Evolutionary conservation across 768 basidiomycete genomes (phyloP).

Genomic region (Suillus spraguei): DNA sequence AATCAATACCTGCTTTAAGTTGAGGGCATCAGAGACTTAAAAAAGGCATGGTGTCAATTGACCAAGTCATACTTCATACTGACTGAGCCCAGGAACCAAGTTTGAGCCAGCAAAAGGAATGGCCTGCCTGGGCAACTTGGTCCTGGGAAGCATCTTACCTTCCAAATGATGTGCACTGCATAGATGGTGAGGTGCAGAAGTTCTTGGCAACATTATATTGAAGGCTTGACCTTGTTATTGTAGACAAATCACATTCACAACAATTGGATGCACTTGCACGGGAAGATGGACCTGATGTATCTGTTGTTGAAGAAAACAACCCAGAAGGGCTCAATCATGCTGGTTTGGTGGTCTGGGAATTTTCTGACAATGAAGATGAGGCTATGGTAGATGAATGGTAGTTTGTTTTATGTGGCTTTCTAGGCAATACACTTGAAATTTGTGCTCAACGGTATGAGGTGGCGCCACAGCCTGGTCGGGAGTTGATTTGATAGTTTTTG

Average conservation of each 20-base stretch:
- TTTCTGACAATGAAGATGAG: background rate
- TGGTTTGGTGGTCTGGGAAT: slow-evolving; percentile 9
- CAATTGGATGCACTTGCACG: background rate
- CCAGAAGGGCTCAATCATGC: background rate
- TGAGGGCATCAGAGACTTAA: too few relatives aligned
- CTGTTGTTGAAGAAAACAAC: background rate
- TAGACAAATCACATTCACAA: background rate
- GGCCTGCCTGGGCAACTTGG: too few relatives aligned
- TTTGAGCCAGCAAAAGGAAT: background rate
- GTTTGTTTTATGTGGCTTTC: background rate
- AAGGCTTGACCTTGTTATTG: background rate
- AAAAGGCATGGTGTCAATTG: too few relatives aligned
- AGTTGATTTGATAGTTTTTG: too few relatives aligned
- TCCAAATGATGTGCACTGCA: too few relatives aligned
- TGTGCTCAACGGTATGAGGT: background rate
- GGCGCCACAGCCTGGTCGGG: too few relatives aligned
- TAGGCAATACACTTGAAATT: background rate
- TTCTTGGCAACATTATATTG: background rate
- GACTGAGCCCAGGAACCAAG: too few relatives aligned
- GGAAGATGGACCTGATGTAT: background rate
- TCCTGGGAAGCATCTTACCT: too few relatives aligned
- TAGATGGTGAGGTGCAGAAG: too few relatives aligned
- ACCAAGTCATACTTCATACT: too few relatives aligned
- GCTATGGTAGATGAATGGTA: background rate
- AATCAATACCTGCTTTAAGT: background rate